Base-by-base conservation (phyloP, 169 alveolate genomes). In the Cryptosporidium sp. region DNA sequence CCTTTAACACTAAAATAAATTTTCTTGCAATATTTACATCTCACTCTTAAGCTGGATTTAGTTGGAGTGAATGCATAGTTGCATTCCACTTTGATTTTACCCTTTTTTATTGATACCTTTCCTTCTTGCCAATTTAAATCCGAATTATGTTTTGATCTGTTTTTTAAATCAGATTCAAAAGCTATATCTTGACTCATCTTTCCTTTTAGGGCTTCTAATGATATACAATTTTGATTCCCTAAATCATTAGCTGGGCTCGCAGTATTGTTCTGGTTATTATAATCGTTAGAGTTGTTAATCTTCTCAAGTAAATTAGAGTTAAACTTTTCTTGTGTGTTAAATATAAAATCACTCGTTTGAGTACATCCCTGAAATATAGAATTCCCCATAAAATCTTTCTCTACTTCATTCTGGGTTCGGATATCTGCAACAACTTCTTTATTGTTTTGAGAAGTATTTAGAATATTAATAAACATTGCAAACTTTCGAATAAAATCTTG, bases 21-120 rank as follows among this genome's bases (percentile, higher is more conserved):
- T 62, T 80, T 80, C 41, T 48, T 41, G 51, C 89, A 80, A 45
- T 80, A 59, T 21, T 39, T 65, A 62, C 89, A 80, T 31, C 75
- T 80, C 18, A 80, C 89, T 41, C 89, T 59, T 29, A 80, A 62
- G 39, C 75, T 80, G 26, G 89, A 62, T 50, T 67, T 80, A 10
- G 89, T 62, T 80, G 89, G 89, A n/a, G 89, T 80, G 41, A 80
- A 80, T 58, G 89, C 89, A 45, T 80, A 80, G 37, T 80, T 62
- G 37, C 89, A 80, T 18, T 50, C 45, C 26, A 80, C 68, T 18
- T 80, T 80, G 18, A 43, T 61, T 67, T 65, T 80, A 14, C 75
- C 75, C 41, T 80, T 80, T 52, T 80, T 80, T 39, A 65, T 80
- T 1, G 75, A 35, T 21, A 80, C 89, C 23, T 80, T 65, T 21